Evolutionary conservation across 2,329 filamentous ascomycete species (phyloP), one percentile per base, ranked within the genome.

Genomic region (Monosporascus cannonballus): DNA sequence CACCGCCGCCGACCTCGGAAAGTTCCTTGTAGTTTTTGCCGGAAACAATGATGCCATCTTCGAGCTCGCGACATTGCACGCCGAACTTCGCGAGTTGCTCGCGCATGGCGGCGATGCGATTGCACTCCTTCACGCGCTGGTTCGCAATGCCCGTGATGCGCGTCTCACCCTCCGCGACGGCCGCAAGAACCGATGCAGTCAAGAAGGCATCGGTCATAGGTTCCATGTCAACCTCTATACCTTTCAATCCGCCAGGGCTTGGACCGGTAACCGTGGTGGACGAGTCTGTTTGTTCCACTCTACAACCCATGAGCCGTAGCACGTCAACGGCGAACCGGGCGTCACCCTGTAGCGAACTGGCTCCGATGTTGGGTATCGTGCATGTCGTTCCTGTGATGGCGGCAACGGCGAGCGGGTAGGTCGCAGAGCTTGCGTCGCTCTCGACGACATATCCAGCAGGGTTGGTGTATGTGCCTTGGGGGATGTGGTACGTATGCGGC

Each of bases 131-230:
- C 54, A 97, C 93, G 61, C 94, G 85, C 69, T 99, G 94, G 65
- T 99, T 99, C 30, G 94, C 94, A 61, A 99, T 99, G 48, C 94
- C 94, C 17, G 86, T 87, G 59, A 99, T 97, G 52, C 83, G 84
- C 0, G 94, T 99, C 49, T 84, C 85, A 2, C 89, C 90, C 15
- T 81, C 84, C 9, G 93, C 91, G 44, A 96, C 90, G 37, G 94
- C 94, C 25, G 91, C 94, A 47, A 99, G 79, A 4, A 96, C 91
- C 2, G 91, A 95, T 18, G 94, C 94, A 4, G 92, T 96, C 50
- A 99, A 78, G 77, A 99, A 99, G 48, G 94, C 94, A 71, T 99
- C 94, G 0, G 94, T 99, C 94, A 99, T 99, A 1, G 93, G 89
- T 69, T 97, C 94, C 94, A 99, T 99, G 65, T 99, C 92, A 27